These are phyloP conservation scores for Tetrahymena malaccensis DNA, from an alignment of 73 alveolate species.

Conservation along the genomic window DNA sequence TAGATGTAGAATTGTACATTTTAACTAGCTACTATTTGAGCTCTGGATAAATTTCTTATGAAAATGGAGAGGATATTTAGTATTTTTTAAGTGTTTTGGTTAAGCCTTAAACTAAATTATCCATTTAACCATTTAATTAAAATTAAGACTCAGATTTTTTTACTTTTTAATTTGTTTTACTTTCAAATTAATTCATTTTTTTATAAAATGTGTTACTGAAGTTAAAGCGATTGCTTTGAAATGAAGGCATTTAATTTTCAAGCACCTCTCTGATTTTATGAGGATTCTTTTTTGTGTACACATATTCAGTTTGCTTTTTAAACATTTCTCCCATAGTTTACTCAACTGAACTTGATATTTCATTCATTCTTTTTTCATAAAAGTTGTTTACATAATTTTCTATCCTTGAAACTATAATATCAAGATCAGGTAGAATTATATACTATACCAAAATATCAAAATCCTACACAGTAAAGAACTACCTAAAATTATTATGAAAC, in stretches of 20 bases:
- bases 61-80: neutral
- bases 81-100: neutral
- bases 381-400: neutral
- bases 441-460: neutral
- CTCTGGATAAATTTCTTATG: neutral
- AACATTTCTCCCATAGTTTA: neutral
- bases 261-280: neutral
- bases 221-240: neutral
- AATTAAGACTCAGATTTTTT: neutral
- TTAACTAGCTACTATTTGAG: neutral
- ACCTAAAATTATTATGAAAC: neutral
- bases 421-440: neutral
- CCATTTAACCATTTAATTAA: neutral
- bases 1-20: neutral
- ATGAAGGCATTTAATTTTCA: neutral
- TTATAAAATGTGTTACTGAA: neutral
- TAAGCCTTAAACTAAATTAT: neutral
- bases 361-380: neutral
- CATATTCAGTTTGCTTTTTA: neutral
- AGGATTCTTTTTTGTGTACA: neutral
- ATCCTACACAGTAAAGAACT: neutral
- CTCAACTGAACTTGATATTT: neutral
- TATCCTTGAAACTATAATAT: neutral
- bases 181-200: neutral
- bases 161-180: neutral